Percentiles rank a stretch among this genome's conserved stretches.
These are phyloP conservation scores for Annulohypoxylon stygium DNA, from an alignment of 495 filamentous ascomycete species.

Conservation along the genomic window DNA sequence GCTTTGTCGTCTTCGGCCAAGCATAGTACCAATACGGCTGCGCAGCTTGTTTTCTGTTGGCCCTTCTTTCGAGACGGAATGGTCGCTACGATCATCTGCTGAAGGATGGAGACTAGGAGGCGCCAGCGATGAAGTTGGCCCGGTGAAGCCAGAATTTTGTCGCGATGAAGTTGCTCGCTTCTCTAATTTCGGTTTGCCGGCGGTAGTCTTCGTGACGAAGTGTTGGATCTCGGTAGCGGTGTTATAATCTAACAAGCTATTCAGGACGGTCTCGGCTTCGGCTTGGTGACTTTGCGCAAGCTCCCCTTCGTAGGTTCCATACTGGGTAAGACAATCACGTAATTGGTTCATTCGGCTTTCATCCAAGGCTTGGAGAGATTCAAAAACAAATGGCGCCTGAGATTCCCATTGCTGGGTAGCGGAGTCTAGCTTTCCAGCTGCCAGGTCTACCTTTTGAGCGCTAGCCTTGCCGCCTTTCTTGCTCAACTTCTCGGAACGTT, in stretches of 20 bases:
- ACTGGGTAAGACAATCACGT: slow-evolving; percentile 91
- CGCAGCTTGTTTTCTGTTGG: slow-evolving; percentile 68
- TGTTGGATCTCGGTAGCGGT: slow-evolving; percentile 91
- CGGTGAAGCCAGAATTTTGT: slow-evolving; percentile 56
- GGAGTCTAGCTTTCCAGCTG: slow-evolving; percentile 78
- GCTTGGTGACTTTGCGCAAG: slow-evolving; percentile 81
- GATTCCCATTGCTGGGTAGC: slow-evolving; percentile 92
- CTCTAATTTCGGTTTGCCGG: slow-evolving; percentile 64
- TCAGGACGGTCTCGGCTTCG: slow-evolving; percentile 84
- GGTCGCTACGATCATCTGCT: slow-evolving; percentile 72
- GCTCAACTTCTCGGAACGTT: slow-evolving; percentile 87
- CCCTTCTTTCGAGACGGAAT: slow-evolving; percentile 65
- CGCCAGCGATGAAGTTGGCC: slow-evolving; percentile 47
- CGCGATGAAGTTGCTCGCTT: slow-evolving; percentile 56
- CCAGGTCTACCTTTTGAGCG: slow-evolving; percentile 82
- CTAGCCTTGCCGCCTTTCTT: slow-evolving; percentile 84
- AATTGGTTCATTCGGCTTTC: slow-evolving; percentile 91
- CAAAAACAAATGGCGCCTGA: slow-evolving; percentile 94
- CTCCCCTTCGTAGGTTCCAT: slow-evolving; percentile 93
- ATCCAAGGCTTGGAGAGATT: slow-evolving; percentile 91
- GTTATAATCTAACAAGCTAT: slow-evolving; percentile 86
- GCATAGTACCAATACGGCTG: slow-evolving; percentile 83
- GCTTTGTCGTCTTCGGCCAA: slow-evolving; percentile 74
- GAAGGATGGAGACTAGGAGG: slow-evolving; percentile 44
- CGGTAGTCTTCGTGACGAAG: slow-evolving; percentile 70